Evolutionary conservation across 2,329 filamentous ascomycete genomes (phyloP), one percentile per base, ranked within the genome.

Genomic region (Fusarium sp.): DNA sequence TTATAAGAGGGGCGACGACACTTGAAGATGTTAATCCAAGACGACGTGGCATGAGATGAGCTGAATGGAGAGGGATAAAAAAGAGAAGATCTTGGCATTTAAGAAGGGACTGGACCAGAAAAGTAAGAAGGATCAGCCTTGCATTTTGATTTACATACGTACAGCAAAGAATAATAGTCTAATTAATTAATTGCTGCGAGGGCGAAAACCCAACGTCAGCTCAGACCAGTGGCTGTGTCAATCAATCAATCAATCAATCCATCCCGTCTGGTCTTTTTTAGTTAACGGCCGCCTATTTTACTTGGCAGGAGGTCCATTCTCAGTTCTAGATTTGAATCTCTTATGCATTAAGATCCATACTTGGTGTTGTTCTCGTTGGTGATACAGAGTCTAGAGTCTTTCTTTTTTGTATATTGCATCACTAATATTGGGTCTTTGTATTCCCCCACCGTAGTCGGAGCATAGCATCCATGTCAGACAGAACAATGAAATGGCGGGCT

Each of bases 161-260:
- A 32, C 30, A 32, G 30, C 14, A 32, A 16, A 32, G 14, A 18
- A 37, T 32, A 32, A 32, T 8, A 29, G 16, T 30, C n/a, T 13
- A 34, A 16, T 34, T 20, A 48, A 29, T 32, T 14, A 49, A 46
- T 46, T 46, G 44, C 44, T 46, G 29, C 27, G 48, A 71, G 49
- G 71, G 72, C 68, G 56, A 74, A 74, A 63, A 68, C 56, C 62
- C 58, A 75, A 74, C 73, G 73, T 75, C 73, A 75, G 73, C 73
- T 65, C 71, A 75, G 65, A 24, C 62, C 52, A 64, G 73, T 57
- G 73, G 70, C 63, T 66, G 63, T 66, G 63, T 37, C 34, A 37
- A 37, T 37, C 34, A 30, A 30, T 30, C 34, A 30, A 30, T 30
- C 29, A 30, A 30, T 30, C 29, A n/a, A 37, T n/a, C 34, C 34